Conservation (phyloP, 2,329 filamentous ascomycete genomes). For the Zasmidium citrigriseum region DNA sequence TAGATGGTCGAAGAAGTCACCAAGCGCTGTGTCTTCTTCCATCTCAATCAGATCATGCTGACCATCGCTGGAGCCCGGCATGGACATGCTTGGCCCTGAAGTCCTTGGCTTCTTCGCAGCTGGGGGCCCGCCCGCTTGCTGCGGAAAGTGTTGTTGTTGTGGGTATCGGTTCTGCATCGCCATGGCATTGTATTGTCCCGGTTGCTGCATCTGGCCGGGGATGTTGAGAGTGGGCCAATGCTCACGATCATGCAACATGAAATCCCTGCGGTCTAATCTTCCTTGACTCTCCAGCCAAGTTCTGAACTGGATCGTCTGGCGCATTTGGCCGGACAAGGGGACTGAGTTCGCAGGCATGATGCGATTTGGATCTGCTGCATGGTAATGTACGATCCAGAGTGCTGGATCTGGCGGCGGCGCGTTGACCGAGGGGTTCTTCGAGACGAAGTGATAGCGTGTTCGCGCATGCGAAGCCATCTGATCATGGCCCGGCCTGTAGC, state of each 20-base stretch:
- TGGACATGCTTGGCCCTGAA: constrained; percentile 42
- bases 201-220: constrained; percentile 45
- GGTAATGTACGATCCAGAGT: constrained; percentile 91
- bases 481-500: constrained; percentile 74
- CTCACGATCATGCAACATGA: constrained; percentile 85
- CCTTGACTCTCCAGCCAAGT: constrained; percentile 68
- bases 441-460: constrained; percentile 80
- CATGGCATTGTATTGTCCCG: constrained; percentile 13
- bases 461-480: constrained; percentile 74
- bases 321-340: constrained; percentile 60
- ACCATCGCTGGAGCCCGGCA: constrained; percentile 43
- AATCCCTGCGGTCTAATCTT: constrained; percentile 84
- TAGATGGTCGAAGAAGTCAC: constrained; percentile 86
- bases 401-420: constrained; percentile 73
- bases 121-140: constrained; percentile 40
- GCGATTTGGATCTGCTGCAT: constrained; percentile 71
- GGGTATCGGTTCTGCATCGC: constrained; percentile 23
- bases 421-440: constrained; percentile 70
- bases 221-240: constrained; percentile 87
- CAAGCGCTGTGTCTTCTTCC: constrained; percentile 83
- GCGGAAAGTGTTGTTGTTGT: constrained; percentile 35
- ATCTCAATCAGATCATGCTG: constrained; percentile 66
- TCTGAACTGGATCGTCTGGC: constrained; percentile 63
- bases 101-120: constrained; percentile 49
- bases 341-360: constrained; percentile 70